A percentile compares a stretch with the other conserved stretches of the same genome.
Conservation (phyloP, 371 early-diverging fungal genomes). For the Blastocladiella emersonii region DNA sequence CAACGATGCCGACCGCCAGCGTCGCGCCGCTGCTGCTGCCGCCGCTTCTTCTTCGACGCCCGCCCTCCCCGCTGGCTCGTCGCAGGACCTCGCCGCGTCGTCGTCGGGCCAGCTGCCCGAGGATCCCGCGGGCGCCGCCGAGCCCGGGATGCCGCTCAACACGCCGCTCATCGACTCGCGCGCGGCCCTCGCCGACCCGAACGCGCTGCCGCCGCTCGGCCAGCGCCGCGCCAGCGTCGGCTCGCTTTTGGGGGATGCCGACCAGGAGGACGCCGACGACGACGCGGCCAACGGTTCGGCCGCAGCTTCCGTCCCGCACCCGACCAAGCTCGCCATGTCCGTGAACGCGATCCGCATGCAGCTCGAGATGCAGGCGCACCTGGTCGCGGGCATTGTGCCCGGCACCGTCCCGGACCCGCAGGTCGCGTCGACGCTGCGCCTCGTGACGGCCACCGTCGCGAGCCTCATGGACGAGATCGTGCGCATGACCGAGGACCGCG, state of each 20-base stretch:
- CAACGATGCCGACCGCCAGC: too few relatives aligned
- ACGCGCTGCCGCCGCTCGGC: background rate
- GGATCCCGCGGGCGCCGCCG: too few relatives aligned
- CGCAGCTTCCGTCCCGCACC: background rate
- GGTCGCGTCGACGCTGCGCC: constrained; percentile 6
- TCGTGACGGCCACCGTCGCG: constrained; percentile 6
- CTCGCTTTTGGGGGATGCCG: too few relatives aligned
- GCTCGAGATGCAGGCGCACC: constrained; percentile 11
- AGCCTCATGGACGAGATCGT: constrained; percentile 21
- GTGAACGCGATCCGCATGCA: constrained; percentile 10
- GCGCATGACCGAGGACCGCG: constrained; percentile 28
- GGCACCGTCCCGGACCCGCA: too few relatives aligned
- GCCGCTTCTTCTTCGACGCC: too few relatives aligned
- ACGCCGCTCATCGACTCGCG: too few relatives aligned
- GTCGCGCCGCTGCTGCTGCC: too few relatives aligned
- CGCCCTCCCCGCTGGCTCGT: too few relatives aligned
- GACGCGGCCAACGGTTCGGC: background rate
- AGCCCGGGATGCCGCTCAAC: too few relatives aligned
- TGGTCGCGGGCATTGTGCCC: constrained; percentile 3
- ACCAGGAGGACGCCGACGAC: background rate
- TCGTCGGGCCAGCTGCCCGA: too few relatives aligned
- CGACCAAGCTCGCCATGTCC: background rate
- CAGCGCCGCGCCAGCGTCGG: background rate
- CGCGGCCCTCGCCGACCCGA: too few relatives aligned
- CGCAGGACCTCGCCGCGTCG: too few relatives aligned